Evolutionary conservation across 345 rosid genomes (phyloP).

Genomic region (Aquilaria yunnanensis): DNA sequence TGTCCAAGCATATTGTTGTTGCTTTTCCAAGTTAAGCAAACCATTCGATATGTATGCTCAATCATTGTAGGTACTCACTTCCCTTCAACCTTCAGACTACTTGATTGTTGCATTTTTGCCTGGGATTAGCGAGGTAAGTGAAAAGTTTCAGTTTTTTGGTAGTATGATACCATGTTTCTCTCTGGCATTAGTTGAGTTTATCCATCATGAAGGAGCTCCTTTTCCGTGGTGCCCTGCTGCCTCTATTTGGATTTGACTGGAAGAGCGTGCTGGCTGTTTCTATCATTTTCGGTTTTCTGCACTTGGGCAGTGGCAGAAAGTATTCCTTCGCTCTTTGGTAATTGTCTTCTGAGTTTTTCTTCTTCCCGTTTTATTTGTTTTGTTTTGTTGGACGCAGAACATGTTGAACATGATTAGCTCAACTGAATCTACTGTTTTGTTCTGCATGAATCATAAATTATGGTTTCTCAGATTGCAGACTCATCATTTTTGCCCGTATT

Average conservation of each 20-base stretch:
- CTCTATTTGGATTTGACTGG: conserved; percentile 67
- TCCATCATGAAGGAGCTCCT: conserved; percentile 60
- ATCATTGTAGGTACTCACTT: conserved; percentile 61
- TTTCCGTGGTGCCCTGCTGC: conserved; percentile 71
- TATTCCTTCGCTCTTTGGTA: conserved; percentile 89
- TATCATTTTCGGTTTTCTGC: conserved; percentile 64
- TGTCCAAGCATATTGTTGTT: too few species aligned
- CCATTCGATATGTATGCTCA: too few species aligned
- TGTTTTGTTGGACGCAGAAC: too few species aligned
- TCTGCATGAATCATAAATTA: neutral
- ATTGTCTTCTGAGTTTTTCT: neutral
- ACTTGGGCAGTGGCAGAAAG: conserved; percentile 78
- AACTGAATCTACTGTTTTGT: neutral
- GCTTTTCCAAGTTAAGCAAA: neutral
- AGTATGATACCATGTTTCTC: neutral
- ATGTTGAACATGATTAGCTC: too few species aligned
- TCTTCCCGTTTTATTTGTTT: too few species aligned
- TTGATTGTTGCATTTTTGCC: conserved; percentile 69
- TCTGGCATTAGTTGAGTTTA: neutral
- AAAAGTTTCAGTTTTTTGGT: neutral
- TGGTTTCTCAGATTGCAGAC: neutral
- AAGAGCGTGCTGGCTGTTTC: conserved; percentile 48
- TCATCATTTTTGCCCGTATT: neutral
- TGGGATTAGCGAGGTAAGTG: conserved; percentile 72
- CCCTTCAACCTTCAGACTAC: conserved; percentile 79